Base-by-base conservation (phyloP, 2,329 filamentous ascomycete species). In the Xylariaceae sp. region DNA sequence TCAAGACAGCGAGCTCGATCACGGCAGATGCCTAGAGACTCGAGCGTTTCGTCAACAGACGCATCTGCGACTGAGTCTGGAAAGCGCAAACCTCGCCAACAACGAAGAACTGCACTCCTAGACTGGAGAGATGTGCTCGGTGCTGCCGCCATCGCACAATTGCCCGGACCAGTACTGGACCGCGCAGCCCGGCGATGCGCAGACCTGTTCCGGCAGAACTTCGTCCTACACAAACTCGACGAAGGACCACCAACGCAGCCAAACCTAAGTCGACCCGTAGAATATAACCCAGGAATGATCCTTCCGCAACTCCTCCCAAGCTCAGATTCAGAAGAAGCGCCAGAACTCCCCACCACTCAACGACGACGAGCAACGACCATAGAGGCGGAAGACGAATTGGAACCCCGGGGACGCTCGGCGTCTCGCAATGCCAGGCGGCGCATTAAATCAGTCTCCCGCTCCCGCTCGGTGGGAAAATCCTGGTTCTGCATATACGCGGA, bases 71-170 rank as follows among this genome's bases (percentile, higher is more conserved):
- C 18, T 11, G 32, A 40, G 12, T 36, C 46, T 68, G 42, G 42
- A 11, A 45, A 33, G 40, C 49, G 39, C 36, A 57, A 43, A 46
- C 46, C 14, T n/a, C 42, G 5, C 4, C 45, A 44, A 6, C 15
- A 15, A 14, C 38, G 31, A 11, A 39, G 22, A 2, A 43, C 75
- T 66, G 64, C 74, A 67, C 12, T 82, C 11, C 79, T 87, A 18
- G 87, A 95, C 69, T 97, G 92, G 92, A 87, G 83, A 57, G 89
- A 95, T 57, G 80, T 96, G 1, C 70, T 96, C 27, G 88, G 88
- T 0, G 76, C 90, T 1, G 92, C 92, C 2, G 79, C 88, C 0
- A 70, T 95, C 44, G 80, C 80, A 2, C 89, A 87, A 0, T 91
- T 90, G 68, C 73, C 86, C 1, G 67, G 75, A 0, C 67, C 72